These are phyloP conservation scores for Daldinia childiae DNA, from an alignment of 495 filamentous ascomycete species.

Conservation along the genomic window DNA sequence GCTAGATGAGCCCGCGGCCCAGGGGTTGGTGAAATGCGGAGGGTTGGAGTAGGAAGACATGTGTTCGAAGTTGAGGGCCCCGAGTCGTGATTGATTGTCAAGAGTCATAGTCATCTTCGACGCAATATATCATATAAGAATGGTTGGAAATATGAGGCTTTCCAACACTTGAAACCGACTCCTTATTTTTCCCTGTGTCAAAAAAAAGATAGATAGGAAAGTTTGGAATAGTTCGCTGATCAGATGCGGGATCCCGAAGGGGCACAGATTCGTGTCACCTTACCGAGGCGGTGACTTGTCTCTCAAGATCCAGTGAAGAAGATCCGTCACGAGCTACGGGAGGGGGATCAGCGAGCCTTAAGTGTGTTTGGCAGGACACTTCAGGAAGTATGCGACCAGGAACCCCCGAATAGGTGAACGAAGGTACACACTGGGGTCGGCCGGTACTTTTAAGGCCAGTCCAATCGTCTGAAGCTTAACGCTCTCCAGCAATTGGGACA, in stretches of 20 bases:
- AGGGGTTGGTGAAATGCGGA: constrained; percentile 94
- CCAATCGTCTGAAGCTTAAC: constrained; percentile 56
- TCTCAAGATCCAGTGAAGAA: constrained; percentile 51
- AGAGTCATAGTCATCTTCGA: constrained; percentile 84
- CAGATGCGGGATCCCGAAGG: constrained; percentile 61
- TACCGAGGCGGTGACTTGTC: constrained; percentile 48
- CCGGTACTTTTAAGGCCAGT: constrained; percentile 51
- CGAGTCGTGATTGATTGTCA: constrained; percentile 84
- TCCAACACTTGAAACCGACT: constrained; percentile 37
- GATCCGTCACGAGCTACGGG: constrained; percentile 57
- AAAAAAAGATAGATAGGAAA: constrained; percentile 38
- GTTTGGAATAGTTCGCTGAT: constrained; percentile 56
- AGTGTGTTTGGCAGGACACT: constrained; percentile 62
- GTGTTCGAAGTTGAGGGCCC: constrained; percentile 83
- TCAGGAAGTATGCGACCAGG: constrained; percentile 51
- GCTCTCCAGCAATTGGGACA: constrained; percentile 55
- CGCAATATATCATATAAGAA: constrained; percentile 39
- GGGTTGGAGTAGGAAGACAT: constrained; percentile 66
- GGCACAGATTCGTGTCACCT: constrained; percentile 51
- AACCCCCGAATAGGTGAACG: constrained; percentile 45
- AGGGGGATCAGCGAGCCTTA: constrained; percentile 83
- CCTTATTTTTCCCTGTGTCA: constrained; percentile 32
- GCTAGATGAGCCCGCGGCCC: constrained; percentile 71
- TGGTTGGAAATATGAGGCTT: constrained; percentile 45
- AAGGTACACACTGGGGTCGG: constrained; percentile 49